Percentiles rank a stretch among this genome's conserved stretches.
Evolutionary conservation across 345 rosid genomes (phyloP).

Genomic region (Mercurialis annua): DNA sequence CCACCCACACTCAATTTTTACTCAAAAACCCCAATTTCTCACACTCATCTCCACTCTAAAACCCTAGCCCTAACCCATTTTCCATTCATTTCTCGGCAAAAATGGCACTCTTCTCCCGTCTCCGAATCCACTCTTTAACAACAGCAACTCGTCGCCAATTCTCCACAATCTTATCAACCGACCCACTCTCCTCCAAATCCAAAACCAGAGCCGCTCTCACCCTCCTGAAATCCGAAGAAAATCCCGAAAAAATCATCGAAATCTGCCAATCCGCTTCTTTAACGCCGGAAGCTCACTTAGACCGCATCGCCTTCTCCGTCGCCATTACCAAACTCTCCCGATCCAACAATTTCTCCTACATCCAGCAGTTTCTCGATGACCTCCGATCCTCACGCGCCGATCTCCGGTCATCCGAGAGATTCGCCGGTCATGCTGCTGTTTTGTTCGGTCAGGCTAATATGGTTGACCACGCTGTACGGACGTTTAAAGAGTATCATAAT

Average conservation of each 20-base stretch:
- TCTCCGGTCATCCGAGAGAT: slow-evolving; percentile 50
- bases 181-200: slow-evolving; percentile 44
- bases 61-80: background rate
- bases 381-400: slow-evolving; percentile 58
- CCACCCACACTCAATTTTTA: background rate
- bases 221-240: slow-evolving; percentile 58
- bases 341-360: slow-evolving; percentile 45
- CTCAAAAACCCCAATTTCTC: background rate
- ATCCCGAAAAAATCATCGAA: slow-evolving; percentile 74
- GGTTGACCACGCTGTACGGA: slow-evolving; percentile 53
- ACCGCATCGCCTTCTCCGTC: slow-evolving; percentile 62
- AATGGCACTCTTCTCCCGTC: slow-evolving; percentile 17
- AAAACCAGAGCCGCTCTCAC: slow-evolving; percentile 70
- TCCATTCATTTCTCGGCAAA: background rate
- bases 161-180: slow-evolving; percentile 3
- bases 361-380: slow-evolving; percentile 55
- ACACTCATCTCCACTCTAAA: background rate
- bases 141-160: background rate
- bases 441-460: slow-evolving; percentile 78
- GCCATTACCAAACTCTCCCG: slow-evolving; percentile 56
- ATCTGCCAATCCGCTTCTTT: slow-evolving; percentile 79
- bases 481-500: slow-evolving; percentile 51
- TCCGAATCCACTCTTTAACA: background rate
- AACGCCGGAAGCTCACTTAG: slow-evolving; percentile 53
- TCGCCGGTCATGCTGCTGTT: slow-evolving; percentile 56